These are phyloP conservation scores for Cymbopogon citratus DNA, from an alignment of 176 grass and related monocot genomes.

Conservation along the genomic window DNA sequence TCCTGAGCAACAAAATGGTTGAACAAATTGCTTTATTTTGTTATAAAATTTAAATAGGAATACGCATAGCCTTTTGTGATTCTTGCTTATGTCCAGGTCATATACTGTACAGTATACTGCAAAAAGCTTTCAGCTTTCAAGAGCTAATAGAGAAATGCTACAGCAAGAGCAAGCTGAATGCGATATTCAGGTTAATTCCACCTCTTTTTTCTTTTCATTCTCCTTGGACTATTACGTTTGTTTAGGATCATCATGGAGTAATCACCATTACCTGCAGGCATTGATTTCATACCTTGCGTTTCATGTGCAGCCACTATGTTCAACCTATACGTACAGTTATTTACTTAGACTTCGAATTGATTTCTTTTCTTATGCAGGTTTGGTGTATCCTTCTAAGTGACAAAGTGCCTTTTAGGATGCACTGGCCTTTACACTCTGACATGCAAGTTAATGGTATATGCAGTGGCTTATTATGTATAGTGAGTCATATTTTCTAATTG, in stretches of 20 bases:
- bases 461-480: constrained; percentile 5
- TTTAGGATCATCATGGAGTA: background rate
- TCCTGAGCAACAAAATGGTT: constrained; percentile 9
- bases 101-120: constrained; percentile 36
- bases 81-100: constrained; percentile 37
- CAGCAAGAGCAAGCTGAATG: constrained; percentile 48
- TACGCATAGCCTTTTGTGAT: background rate
- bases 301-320: constrained; percentile 20
- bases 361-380: constrained; percentile 51
- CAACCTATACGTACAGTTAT: background rate
- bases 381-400: constrained; percentile 85
- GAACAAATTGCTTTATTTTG: background rate
- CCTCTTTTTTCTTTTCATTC: background rate
- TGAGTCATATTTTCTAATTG: constrained; percentile 15
- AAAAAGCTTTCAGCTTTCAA: constrained; percentile 64
- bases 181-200: constrained; percentile 62
- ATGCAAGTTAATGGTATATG: constrained; percentile 79
- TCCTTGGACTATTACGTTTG: background rate
- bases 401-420: constrained; percentile 84
- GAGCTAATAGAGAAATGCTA: constrained; percentile 57
- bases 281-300: background rate
- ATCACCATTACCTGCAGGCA: background rate
- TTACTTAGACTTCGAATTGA: constrained; percentile 12
- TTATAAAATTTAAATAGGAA: background rate
- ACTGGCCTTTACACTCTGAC: constrained; percentile 67